Percentiles rank a stretch among this genome's conserved stretches.
Conservation (phyloP, 345 rosid species). For the Nasturtium officinale region DNA sequence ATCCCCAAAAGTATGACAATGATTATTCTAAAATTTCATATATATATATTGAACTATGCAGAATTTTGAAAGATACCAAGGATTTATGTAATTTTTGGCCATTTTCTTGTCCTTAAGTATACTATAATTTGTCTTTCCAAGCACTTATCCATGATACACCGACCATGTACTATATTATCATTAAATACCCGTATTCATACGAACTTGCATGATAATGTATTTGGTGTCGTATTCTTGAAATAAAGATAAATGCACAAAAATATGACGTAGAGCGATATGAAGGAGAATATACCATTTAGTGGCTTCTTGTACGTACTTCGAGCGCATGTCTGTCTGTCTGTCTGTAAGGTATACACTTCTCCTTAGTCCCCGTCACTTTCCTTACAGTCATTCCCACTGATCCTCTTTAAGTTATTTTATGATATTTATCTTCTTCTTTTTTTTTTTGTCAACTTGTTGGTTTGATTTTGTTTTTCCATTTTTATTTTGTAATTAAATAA, state of each 20-base stretch:
- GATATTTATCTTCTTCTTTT: background rate
- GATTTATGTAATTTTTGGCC: too few relatives aligned
- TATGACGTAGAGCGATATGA: background rate
- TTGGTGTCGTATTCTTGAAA: background rate
- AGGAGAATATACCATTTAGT: too few relatives aligned
- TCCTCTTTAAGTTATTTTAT: background rate
- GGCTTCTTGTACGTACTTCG: too few relatives aligned
- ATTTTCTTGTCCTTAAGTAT: background rate
- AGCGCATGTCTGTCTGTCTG: too few relatives aligned
- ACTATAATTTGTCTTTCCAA: background rate
- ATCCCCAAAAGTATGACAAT: background rate
- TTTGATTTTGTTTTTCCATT: background rate
- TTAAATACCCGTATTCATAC: background rate
- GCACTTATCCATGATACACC: constrained; percentile 17
- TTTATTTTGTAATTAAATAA: too few relatives aligned
- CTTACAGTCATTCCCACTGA: background rate
- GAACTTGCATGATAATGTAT: background rate
- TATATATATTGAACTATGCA: too few relatives aligned
- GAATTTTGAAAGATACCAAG: too few relatives aligned
- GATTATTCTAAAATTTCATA: too few relatives aligned
- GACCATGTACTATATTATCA: background rate
- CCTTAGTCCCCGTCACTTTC: background rate
- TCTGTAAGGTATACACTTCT: too few relatives aligned
- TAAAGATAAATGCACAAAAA: background rate
- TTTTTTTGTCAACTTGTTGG: background rate